phyloP scores from a whole-genome alignment of 1,139 yeast species.

The Saccharomyces pastorianus region DNA sequence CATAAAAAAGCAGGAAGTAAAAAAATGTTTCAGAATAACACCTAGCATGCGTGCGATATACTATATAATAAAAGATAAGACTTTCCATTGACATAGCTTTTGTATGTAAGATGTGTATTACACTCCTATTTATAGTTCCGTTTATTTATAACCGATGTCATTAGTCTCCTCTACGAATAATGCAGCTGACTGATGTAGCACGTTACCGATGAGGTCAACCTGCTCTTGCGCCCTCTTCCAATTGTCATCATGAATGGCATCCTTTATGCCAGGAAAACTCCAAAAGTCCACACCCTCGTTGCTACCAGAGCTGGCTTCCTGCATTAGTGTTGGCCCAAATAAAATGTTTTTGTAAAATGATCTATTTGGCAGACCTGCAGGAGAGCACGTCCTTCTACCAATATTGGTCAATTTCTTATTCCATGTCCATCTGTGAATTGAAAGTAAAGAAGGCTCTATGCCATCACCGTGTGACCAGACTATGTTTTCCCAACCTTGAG shows the following conservation, averaged over 20 bases:
- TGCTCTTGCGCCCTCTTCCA: constrained; percentile 51
- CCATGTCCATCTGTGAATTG: constrained; percentile 73
- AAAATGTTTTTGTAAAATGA: constrained; percentile 62
- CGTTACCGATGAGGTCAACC: constrained; percentile 40
- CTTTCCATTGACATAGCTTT: not conserved
- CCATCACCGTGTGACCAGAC: constrained; percentile 32
- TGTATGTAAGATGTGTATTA: not conserved
- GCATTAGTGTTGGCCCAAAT: constrained; percentile 58
- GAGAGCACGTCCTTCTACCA: constrained; percentile 46
- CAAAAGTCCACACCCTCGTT: constrained; percentile 43
- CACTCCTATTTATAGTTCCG: not conserved
- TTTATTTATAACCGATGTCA: constrained; percentile 12
- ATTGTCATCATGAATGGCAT: constrained; percentile 40
- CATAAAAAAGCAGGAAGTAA: not conserved
- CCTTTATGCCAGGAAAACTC: constrained; percentile 70
- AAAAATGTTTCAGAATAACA: too few relatives aligned
- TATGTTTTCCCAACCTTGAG: constrained; percentile 25
- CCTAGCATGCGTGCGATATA: not conserved
- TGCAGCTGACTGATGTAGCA: constrained; percentile 31
- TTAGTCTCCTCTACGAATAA: constrained; percentile 26
- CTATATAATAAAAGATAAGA: not conserved
- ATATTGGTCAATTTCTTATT: constrained; percentile 56
- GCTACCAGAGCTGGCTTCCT: constrained; percentile 30
- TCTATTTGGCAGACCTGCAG: constrained; percentile 44
- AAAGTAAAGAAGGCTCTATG: constrained; percentile 60